Base-by-base conservation (phyloP, 345 rosid genomes). In the Melaleuca alternifolia region DNA sequence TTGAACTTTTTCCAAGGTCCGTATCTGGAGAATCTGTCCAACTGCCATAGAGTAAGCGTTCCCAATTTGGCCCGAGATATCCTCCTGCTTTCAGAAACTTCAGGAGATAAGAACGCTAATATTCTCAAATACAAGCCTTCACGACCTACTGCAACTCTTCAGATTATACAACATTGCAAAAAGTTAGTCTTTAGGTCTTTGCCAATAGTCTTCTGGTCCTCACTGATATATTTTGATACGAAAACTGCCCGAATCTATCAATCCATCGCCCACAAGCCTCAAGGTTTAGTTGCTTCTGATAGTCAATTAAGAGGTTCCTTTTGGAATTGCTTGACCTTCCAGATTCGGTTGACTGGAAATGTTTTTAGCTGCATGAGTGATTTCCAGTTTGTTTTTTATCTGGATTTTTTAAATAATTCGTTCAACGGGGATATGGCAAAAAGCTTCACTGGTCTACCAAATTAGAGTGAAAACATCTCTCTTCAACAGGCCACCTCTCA, bases 401-500 rank as follows among this genome's bases (percentile, higher is more conserved):
- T 91, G 83, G 90, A 90, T 90, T 82, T 90, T 50, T 90, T 92
- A 5, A 86, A 85, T 53, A 90, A 90, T 54, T 90, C 88, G 16
- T 89, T 91, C 82, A 77, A 77, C 5, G 92, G 91, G 16, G 89
- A 87, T 50, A 87, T 90, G 41, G 85, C 90, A 15, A n/a, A 82
- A 86, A 81, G 88, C 54, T 82, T 90, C 54, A 89, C 87, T 30
- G 56, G 84, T 62, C n/a, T 91, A 26, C 88, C 33, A 10, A 71
- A n/a, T 21, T 84, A 90, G 46, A 84, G 61, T 18, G 50, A 51
- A 51, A 23, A 3, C 33, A 86, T 46, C 15, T 57, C 8, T 51
- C 77, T 18, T 24, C 83, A 79, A 59, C 56, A 30, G 53, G 75
- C 18, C 48, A 30, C 51, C 4, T 77, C 9, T 16, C 54, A 5